Conservation (phyloP, 1,284 basidiomycete genomes). For the Xanthoconium separans region DNA sequence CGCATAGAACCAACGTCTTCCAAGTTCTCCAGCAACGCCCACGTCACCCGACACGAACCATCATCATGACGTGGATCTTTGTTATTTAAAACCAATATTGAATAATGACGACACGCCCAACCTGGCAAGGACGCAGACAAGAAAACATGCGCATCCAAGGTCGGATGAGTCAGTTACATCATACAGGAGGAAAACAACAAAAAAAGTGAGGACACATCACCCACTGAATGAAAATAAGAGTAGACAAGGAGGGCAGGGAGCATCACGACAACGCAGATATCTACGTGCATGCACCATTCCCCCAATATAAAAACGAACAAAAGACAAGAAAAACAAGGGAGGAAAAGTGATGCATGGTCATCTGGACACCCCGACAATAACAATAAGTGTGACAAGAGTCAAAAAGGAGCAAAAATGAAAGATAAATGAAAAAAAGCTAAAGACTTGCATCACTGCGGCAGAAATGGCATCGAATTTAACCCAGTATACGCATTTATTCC, state of each 20-base stretch:
- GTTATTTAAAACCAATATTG: neutral
- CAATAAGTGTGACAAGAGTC: conserved; percentile 14
- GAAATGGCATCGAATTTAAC: conserved; percentile 23
- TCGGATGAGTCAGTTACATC: neutral
- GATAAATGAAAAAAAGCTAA: neutral
- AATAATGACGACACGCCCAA: no score
- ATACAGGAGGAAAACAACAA: neutral
- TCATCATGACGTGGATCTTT: neutral
- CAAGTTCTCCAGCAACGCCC: neutral
- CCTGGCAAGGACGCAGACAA: neutral
- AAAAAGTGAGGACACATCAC: neutral
- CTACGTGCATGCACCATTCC: neutral
- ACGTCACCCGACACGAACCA: neutral
- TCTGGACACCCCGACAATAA: conserved; percentile 20
- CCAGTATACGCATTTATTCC: conserved; percentile 11
- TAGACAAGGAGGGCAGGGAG: neutral
- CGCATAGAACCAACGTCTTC: neutral
- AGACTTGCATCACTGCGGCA: conserved; percentile 14
- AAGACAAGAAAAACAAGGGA: neutral
- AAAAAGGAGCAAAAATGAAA: neutral
- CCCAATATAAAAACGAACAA: neutral
- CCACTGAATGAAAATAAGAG: neutral
- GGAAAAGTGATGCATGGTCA: neutral
- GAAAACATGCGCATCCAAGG: neutral
- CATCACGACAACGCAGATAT: neutral